phyloP scores from a whole-genome alignment of 1,284 basidiomycete genomes.

The Marasmius fiardii region DNA sequence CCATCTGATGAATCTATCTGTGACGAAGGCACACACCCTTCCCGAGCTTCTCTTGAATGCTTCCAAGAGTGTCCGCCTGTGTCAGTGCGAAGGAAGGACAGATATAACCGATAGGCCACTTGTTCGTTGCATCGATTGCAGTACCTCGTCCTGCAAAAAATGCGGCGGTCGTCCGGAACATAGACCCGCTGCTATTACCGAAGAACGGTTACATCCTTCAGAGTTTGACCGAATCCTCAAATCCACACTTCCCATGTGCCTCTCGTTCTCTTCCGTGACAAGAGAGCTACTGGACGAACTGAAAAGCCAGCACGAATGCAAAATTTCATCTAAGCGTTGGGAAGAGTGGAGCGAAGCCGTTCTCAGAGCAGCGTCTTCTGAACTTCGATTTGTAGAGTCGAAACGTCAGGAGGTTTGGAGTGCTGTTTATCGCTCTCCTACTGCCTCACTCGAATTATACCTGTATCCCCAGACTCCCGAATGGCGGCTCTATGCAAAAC shows the following conservation, averaged over 20 bases:
- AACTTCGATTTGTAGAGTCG: constrained; percentile 82
- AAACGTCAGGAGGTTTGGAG: constrained; percentile 90
- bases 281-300: constrained; percentile 51
- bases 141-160: constrained; percentile 76
- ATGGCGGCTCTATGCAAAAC: constrained; percentile 82
- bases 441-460: constrained; percentile 73
- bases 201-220: constrained; percentile 62
- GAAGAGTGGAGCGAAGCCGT: constrained; percentile 68
- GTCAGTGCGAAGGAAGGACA: constrained; percentile 85
- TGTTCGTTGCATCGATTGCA: constrained; percentile 74
- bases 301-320: constrained; percentile 38
- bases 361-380: constrained; percentile 53
- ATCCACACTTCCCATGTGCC: constrained; percentile 83
- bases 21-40: constrained; percentile 47
- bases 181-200: constrained; percentile 58
- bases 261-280: constrained; percentile 58
- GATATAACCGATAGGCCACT: constrained; percentile 73
- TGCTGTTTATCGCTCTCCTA: constrained; percentile 72
- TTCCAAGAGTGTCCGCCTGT: constrained; percentile 72
- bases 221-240: constrained; percentile 78
- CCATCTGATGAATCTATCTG: constrained; percentile 68
- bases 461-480: constrained; percentile 78
- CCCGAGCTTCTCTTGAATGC: constrained; percentile 64
- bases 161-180: constrained; percentile 93
- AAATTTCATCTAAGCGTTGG: constrained; percentile 57